These are phyloP conservation scores for Physaria fendleri DNA, from an alignment of 345 rosid species.

Conservation along the genomic window DNA sequence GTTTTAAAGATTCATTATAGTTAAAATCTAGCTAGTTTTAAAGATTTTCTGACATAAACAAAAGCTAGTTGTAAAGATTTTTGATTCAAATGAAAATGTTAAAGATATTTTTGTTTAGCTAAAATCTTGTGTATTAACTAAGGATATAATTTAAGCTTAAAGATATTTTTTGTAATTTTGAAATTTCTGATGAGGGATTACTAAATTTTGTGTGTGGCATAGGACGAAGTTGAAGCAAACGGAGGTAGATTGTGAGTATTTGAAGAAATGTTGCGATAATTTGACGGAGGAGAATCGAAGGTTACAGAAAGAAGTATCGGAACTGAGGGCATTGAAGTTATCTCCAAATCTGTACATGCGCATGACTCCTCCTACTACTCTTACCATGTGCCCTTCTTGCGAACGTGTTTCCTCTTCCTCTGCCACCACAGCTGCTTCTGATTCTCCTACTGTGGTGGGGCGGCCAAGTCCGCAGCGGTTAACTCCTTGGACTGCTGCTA, in stretches of 20 bases:
- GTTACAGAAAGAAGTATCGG: slow-evolving; percentile 76
- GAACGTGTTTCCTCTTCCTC: slow-evolving; percentile 59
- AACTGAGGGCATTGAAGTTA: slow-evolving; percentile 68
- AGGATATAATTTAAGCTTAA: no score
- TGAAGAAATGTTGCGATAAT: slow-evolving; percentile 74
- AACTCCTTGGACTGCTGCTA: slow-evolving; percentile 15
- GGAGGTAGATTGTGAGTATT: slow-evolving; percentile 78
- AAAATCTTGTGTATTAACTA: no score
- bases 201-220: no score
- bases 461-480: slow-evolving; percentile 24
- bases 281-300: slow-evolving; percentile 66
- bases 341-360: slow-evolving; percentile 74
- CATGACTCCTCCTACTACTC: slow-evolving; percentile 83
- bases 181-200: no score
- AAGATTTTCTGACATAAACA: no score
- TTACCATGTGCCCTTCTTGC: slow-evolving; percentile 87
- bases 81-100: no score
- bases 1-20: no score
- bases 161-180: no score
- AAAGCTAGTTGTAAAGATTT: no score
- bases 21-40: no score
- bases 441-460: slow-evolving; percentile 11
- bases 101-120: no score
- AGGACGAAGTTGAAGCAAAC: slow-evolving; percentile 89
- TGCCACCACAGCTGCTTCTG: neutral